Evolutionary conservation across 257 asterid genomes (phyloP).

Genomic region (Primulina tabacum): DNA sequence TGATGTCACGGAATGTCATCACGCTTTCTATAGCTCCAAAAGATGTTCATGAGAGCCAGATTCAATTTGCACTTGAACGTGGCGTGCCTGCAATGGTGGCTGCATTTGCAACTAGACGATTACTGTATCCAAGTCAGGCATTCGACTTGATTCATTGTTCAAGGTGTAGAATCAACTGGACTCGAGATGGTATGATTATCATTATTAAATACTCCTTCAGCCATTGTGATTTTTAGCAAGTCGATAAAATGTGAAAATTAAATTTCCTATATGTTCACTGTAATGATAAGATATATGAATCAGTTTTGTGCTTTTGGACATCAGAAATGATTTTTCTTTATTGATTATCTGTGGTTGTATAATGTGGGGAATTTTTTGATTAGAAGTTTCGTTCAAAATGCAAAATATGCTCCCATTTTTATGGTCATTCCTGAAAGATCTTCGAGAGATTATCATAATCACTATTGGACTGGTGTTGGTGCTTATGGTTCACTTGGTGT

Average conservation of each 20-base stretch:
- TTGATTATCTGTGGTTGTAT: neutral
- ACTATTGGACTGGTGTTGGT: neutral
- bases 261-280: too few relatives aligned
- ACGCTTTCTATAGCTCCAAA: conserved; percentile 54
- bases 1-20: conserved; percentile 52
- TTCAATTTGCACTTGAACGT: conserved; percentile 57
- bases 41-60: conserved; percentile 36
- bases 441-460: too few relatives aligned
- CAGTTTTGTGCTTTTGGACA: neutral
- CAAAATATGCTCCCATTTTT: neutral
- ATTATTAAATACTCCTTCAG: neutral
- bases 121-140: conserved; percentile 65
- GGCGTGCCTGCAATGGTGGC: conserved; percentile 65
- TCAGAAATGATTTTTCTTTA: neutral
- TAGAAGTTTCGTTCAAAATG: too few relatives aligned
- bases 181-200: conserved; percentile 39
- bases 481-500: conserved; percentile 2
- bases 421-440: neutral
- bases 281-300: neutral
- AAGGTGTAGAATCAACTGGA: conserved; percentile 44
- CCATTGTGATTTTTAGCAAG: neutral
- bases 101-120: conserved; percentile 39
- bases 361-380: neutral
- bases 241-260: neutral
- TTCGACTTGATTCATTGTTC: conserved; percentile 68